Base-by-base conservation (phyloP, 2,329 filamentous ascomycete species). In the Trichoderma polysporum region DNA sequence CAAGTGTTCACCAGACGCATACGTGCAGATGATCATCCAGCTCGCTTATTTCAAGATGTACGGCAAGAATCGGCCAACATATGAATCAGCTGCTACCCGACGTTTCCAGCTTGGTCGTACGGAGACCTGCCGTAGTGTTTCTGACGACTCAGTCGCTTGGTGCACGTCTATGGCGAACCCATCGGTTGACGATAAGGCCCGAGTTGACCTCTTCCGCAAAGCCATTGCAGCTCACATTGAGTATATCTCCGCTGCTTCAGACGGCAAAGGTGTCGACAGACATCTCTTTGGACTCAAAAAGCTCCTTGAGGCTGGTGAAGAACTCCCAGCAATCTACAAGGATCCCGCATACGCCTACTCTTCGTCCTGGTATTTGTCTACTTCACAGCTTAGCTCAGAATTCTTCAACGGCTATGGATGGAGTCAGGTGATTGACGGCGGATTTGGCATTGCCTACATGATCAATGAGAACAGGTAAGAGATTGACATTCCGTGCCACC, bases 381-480 rank as follows among this genome's bases (percentile, higher is more conserved):
- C 90, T 31, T 93, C 89, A 69, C 96, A 99, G 83, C 83, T 99
- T 77, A 95, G 91, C 80, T 94, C 90, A 37, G 96, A 99, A 83
- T 97, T 92, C 84, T 99, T 98, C 82, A 99, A 99, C 78, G 95
- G 96, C 27, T 99, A 99, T 80, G 95, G 95, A 53, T 99, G 95
- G 95, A 95, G 91, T 76, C 94, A 99, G 83, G 95, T 99, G 61
- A 91, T 98, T 65, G 94, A 98, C 75, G 92, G 91, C 68, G 95
- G 95, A 33, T 99, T 95, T 81, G 95, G 95, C 71, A 97, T 99
- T 76, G 95, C 95, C 45, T 99, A 99, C 79, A 99, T 99, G 95
- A 98, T 99, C 79, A 99, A 99, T 78, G 94, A 98, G 85, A 97
- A 97, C 80, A 94, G 88, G 90, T 92, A 77, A 79, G 65, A 45